Evolutionary conservation across 306 rosid species (phyloP).

Genomic region (Trifolium pratense): DNA sequence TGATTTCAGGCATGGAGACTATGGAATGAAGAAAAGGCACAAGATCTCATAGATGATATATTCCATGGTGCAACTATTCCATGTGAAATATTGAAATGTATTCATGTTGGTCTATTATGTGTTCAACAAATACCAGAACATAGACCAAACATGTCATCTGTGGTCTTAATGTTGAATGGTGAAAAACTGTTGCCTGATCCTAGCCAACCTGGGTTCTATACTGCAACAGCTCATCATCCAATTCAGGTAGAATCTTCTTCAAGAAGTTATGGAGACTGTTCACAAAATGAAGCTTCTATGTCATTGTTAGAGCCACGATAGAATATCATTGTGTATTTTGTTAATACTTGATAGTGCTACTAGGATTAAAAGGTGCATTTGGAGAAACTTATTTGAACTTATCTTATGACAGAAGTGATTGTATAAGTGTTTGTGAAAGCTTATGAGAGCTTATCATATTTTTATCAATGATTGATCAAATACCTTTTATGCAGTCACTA

Average conservation of each 20-base stretch:
- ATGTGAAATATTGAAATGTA: not conserved
- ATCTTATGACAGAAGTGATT: too few relatives aligned
- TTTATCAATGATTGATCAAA: too few relatives aligned
- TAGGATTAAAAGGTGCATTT: too few relatives aligned
- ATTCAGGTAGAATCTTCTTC: conserved; percentile 4
- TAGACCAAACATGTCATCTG: conserved; percentile 11
- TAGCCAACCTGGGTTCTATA: not conserved
- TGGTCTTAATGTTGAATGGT: conserved; percentile 1
- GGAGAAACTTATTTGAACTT: too few relatives aligned
- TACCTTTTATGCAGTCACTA: too few relatives aligned
- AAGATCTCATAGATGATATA: not conserved
- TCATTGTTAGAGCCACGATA: not conserved
- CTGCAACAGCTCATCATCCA: not conserved
- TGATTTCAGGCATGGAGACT: not conserved
- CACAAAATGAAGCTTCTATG: not conserved
- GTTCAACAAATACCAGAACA: conserved; percentile 23
- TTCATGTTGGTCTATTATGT: conserved; percentile 1
- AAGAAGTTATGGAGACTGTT: not conserved
- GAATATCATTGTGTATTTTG: not conserved
- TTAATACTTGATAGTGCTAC: too few relatives aligned
- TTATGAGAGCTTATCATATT: too few relatives aligned
- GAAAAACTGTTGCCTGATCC: not conserved
- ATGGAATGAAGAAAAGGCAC: not conserved
- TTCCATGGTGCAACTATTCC: conserved; percentile 5
- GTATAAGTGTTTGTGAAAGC: too few relatives aligned